These are phyloP conservation scores for Articulospora tetracladia DNA, from an alignment of 495 filamentous ascomycete genomes.

Conservation along the genomic window DNA sequence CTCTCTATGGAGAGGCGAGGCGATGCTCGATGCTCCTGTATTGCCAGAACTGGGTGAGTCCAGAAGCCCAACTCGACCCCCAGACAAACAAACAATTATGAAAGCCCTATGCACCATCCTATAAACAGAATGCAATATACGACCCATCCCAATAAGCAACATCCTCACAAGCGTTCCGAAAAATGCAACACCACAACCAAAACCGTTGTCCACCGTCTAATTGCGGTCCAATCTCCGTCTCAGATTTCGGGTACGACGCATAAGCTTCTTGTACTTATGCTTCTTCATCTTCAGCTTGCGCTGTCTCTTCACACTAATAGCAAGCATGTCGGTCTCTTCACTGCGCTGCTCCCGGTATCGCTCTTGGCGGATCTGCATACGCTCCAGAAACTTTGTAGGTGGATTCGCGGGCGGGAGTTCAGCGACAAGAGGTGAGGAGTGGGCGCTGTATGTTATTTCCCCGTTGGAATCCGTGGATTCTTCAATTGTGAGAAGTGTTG, in stretches of 20 bases:
- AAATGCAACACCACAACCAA: too few species aligned
- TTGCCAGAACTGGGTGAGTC: not conserved
- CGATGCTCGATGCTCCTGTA: not conserved
- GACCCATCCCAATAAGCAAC: not conserved
- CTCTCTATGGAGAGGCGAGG: not conserved
- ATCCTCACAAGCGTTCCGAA: not conserved
- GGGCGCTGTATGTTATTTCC: conserved; percentile 51
- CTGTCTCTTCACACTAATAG: conserved; percentile 84
- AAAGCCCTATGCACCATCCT: not conserved
- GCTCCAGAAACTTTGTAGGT: conserved; percentile 44
- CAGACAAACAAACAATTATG: not conserved
- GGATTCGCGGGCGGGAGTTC: conserved; percentile 26
- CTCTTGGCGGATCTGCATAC: conserved; percentile 48
- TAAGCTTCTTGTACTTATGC: conserved; percentile 99
- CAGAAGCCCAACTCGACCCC: not conserved
- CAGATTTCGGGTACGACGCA: conserved; percentile 84
- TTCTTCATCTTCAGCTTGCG: conserved; percentile 99
- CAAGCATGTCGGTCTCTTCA: conserved; percentile 38
- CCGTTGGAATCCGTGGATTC: conserved; percentile 71
- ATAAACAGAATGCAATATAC: not conserved
- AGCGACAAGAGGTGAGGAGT: conserved; percentile 44
- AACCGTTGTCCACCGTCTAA: too few species aligned
- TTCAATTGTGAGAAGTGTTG: conserved; percentile 76
- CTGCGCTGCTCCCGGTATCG: conserved; percentile 32
- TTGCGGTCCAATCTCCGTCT: conserved; percentile 77